phyloP scores from a whole-genome alignment of 345 rosid genomes.

The Aquilaria sinensis region DNA sequence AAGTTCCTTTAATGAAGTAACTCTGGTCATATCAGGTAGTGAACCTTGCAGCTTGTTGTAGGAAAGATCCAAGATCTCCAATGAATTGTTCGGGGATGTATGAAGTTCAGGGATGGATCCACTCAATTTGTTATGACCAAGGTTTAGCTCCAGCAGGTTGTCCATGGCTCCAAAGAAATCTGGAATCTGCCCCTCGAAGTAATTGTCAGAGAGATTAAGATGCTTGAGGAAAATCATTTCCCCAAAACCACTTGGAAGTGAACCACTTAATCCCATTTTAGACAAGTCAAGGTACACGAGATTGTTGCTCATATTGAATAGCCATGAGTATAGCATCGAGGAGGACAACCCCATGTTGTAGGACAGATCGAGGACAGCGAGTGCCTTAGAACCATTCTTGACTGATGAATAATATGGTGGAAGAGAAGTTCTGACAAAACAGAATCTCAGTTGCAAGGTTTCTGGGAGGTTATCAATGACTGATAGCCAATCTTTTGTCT shows the following conservation, averaged over 20 bases:
- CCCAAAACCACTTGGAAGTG: not conserved
- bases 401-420: conserved; percentile 6
- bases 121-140: not conserved
- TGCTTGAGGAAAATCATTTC: not conserved
- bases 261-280: not conserved
- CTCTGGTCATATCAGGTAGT: not conserved
- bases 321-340: conserved; percentile 14
- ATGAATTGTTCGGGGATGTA: not conserved
- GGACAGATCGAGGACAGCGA: conserved; percentile 4
- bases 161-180: not conserved
- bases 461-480: not conserved
- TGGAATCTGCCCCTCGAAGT: not conserved
- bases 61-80: not conserved
- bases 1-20: conserved; percentile 1
- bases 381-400: conserved; percentile 6
- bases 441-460: not conserved
- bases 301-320: conserved; percentile 10
- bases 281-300: conserved; percentile 5
- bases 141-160: not conserved
- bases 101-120: not conserved
- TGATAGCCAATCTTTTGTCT: conserved; percentile 1
- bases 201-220: not conserved
- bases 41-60: too few species aligned
- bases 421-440: not conserved
- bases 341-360: too few species aligned